phyloP scores from a whole-genome alignment of 2,329 filamentous ascomycete genomes.

The Apiospora hydei region DNA sequence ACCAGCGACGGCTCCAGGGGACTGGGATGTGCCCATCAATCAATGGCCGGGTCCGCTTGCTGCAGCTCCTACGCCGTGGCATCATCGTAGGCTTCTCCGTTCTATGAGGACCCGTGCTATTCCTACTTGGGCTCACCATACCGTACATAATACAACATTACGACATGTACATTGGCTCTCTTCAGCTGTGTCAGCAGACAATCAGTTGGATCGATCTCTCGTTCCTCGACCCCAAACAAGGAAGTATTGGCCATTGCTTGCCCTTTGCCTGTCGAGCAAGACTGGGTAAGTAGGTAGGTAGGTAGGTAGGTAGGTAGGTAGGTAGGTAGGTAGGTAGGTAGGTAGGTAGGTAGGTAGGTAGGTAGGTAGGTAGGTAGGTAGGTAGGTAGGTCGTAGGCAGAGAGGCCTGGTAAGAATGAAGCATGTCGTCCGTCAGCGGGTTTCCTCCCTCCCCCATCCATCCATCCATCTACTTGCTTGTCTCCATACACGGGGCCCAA shows the following conservation, averaged over 20 bases:
- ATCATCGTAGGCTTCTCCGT: constrained; percentile 10
- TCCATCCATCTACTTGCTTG: background rate
- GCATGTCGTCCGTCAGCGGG: background rate
- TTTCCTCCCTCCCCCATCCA: background rate
- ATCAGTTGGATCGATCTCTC: constrained; percentile 3
- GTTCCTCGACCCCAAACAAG: background rate
- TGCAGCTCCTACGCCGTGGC: background rate
- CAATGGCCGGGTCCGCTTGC: constrained; percentile 4
- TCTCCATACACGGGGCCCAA: background rate
- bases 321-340: no score
- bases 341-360: no score
- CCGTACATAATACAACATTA: constrained; percentile 9
- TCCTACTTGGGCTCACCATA: constrained; percentile 12
- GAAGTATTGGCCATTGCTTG: constrained; percentile 2
- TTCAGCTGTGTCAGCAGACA: constrained; percentile 5
- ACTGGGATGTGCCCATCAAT: background rate
- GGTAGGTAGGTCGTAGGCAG: no score
- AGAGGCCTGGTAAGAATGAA: background rate
- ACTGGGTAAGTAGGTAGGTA: background rate
- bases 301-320: no score
- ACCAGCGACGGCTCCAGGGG: background rate
- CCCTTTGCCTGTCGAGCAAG: background rate
- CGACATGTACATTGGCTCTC: background rate
- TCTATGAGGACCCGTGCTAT: background rate
- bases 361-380: no score